Evolutionary conservation across 495 filamentous ascomycete species (phyloP).

Genomic region (Hypoxylon perforatum): DNA sequence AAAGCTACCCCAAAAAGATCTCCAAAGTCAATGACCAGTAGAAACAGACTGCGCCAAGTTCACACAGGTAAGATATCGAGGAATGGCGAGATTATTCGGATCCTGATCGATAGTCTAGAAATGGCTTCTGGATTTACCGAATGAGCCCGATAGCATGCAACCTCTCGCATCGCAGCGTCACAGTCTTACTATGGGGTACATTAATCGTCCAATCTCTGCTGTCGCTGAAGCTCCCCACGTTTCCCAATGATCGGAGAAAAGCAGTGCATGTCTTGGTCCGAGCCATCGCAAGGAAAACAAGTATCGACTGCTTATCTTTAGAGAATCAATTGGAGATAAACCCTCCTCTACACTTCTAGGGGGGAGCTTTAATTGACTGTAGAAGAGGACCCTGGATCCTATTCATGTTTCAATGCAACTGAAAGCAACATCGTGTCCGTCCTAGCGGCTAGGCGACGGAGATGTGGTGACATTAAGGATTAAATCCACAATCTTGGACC

Average conservation of each 20-base stretch:
- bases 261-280: slow-evolving; percentile 35
- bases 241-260: slow-evolving; percentile 42
- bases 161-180: slow-evolving; percentile 32
- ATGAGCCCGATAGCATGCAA: slow-evolving; percentile 31
- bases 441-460: slow-evolving; percentile 18
- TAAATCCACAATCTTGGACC: slow-evolving; percentile 21
- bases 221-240: slow-evolving; percentile 33
- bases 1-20: slow-evolving; percentile 4
- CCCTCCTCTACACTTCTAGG: slow-evolving; percentile 5
- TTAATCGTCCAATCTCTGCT: slow-evolving; percentile 29
- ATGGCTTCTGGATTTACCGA: slow-evolving; percentile 35
- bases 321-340: slow-evolving; percentile 30
- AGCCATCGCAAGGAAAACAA: slow-evolving; percentile 25
- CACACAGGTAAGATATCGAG: slow-evolving; percentile 9
- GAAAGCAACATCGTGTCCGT: slow-evolving; percentile 13
- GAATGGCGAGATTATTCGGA: slow-evolving; percentile 24
- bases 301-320: slow-evolving; percentile 31
- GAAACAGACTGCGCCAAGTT: slow-evolving; percentile 25
- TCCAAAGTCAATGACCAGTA: slow-evolving; percentile 30
- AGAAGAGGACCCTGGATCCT: slow-evolving; percentile 27
- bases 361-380: slow-evolving; percentile 25
- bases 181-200: slow-evolving; percentile 41
- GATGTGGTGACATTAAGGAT: slow-evolving; percentile 28
- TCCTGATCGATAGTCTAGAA: slow-evolving; percentile 25
- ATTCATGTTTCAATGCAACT: slow-evolving; percentile 20